Conservation (phyloP, 148 eudicot species). For the Beta vulgaris region DNA sequence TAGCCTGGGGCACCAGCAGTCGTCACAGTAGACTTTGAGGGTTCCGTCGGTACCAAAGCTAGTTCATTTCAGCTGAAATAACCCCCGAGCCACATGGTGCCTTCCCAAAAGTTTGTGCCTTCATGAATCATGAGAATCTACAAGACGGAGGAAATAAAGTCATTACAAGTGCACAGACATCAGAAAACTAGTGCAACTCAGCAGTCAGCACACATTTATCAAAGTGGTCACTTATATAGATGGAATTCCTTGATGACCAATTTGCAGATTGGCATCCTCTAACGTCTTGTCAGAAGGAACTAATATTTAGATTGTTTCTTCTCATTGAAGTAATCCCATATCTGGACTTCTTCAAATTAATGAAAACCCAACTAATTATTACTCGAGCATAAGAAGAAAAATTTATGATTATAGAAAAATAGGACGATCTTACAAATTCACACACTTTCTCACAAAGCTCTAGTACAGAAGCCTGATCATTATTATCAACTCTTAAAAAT, state of each 20-base stretch:
- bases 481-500: conserved; percentile 12
- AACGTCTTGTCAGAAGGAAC: conserved; percentile 55
- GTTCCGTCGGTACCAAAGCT: conserved; percentile 87
- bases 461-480: conserved; percentile 57
- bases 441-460: conserved; percentile 70
- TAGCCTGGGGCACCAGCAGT: conserved; percentile 99
- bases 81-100: conserved; percentile 37
- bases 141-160: conserved; percentile 16
- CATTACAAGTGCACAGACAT: conserved; percentile 11
- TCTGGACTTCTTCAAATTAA: conserved; percentile 44
- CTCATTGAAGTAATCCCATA: conserved; percentile 88
- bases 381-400: background rate
- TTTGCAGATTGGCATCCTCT: conserved; percentile 74
- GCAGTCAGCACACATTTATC: too few relatives aligned
- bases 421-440: background rate
- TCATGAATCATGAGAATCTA: conserved; percentile 86
- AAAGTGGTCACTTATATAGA: too few relatives aligned
- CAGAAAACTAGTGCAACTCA: background rate
- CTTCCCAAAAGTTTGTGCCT: conserved; percentile 43
- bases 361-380: background rate
- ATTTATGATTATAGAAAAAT: background rate
- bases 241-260: conserved; percentile 98
- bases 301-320: conserved; percentile 40
- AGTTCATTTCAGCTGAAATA: conserved; percentile 68
- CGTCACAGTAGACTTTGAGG: conserved; percentile 66